Conservation (phyloP, 2,329 filamentous ascomycete genomes). For the Sarocladium kiliense region DNA sequence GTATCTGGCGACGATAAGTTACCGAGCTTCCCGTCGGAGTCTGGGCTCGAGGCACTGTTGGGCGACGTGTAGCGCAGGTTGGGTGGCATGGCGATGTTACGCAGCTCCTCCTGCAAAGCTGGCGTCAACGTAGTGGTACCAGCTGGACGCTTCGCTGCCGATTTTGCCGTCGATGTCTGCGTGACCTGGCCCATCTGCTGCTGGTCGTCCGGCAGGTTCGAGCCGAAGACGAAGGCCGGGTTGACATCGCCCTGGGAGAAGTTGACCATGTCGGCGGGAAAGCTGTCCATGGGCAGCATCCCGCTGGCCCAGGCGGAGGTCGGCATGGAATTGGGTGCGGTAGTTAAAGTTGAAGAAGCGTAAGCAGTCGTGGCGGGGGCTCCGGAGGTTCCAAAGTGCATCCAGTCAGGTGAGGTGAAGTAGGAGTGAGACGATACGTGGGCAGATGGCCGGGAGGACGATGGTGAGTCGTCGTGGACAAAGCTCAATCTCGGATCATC, state of each 20-base stretch:
- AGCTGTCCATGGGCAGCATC: constrained; percentile 8
- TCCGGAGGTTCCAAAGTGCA: constrained; percentile 41
- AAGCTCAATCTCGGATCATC: constrained; percentile 36
- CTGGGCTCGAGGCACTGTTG: constrained; percentile 53
- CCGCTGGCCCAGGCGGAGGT: constrained; percentile 16
- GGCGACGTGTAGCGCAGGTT: constrained; percentile 57
- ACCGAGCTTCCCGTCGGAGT: constrained; percentile 45
- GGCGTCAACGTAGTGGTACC: constrained; percentile 39
- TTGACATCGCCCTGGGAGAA: constrained; percentile 28
- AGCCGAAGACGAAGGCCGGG: constrained; percentile 28
- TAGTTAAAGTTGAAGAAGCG: constrained; percentile 33
- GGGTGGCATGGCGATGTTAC: constrained; percentile 59
- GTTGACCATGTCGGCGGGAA: constrained; percentile 12
- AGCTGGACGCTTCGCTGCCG: background rate
- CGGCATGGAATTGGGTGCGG: constrained; percentile 26
- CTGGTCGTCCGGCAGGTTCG: constrained; percentile 20
- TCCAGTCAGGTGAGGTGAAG: constrained; percentile 15
- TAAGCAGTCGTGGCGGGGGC: constrained; percentile 35
- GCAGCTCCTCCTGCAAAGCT: constrained; percentile 56
- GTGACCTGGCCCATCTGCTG: constrained; percentile 25
- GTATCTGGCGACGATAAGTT: constrained; percentile 55
- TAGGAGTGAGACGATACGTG: constrained; percentile 30
- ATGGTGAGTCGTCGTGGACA: constrained; percentile 26
- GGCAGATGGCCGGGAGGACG: constrained; percentile 22
- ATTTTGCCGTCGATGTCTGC: constrained; percentile 18